phyloP scores from a whole-genome alignment of 2,329 filamentous ascomycete species.

The Bipolaris gigantea region DNA sequence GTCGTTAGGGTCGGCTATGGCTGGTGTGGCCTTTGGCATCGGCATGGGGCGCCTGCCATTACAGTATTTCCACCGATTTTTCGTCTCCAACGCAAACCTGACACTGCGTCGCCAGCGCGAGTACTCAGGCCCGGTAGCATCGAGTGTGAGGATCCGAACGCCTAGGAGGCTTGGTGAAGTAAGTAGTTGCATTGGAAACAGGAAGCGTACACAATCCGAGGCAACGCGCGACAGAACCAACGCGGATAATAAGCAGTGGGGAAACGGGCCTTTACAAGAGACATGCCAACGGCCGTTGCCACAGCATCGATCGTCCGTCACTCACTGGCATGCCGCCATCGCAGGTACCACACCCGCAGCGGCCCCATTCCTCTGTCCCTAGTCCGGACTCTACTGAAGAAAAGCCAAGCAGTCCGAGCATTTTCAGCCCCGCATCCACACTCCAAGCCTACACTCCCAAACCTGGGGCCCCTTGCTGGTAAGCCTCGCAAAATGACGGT shows the following conservation, averaged over 20 bases:
- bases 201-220: background rate
- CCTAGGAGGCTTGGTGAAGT: conserved; percentile 37
- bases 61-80: conserved; percentile 40
- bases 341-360: background rate
- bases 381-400: conserved; percentile 12
- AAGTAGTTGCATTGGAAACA: conserved; percentile 16
- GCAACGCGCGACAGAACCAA: background rate
- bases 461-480: conserved; percentile 16
- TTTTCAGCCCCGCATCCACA: conserved; percentile 21
- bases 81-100: conserved; percentile 35
- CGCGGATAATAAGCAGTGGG: background rate
- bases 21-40: conserved; percentile 36
- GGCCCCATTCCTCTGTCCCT: conserved; percentile 7
- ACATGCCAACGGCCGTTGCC: no score
- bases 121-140: conserved; percentile 37
- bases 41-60: conserved; percentile 38
- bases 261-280: background rate
- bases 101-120: conserved; percentile 38
- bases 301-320: background rate
- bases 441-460: conserved; percentile 9
- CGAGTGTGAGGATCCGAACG: conserved; percentile 28
- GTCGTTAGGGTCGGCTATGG: conserved; percentile 19
- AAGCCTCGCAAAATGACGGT: conserved; percentile 3
- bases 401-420: conserved; percentile 18
- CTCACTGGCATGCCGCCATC: background rate